These are phyloP conservation scores for Xylariaceae sp. DNA, from an alignment of 2,329 filamentous ascomycete genomes.

Conservation along the genomic window DNA sequence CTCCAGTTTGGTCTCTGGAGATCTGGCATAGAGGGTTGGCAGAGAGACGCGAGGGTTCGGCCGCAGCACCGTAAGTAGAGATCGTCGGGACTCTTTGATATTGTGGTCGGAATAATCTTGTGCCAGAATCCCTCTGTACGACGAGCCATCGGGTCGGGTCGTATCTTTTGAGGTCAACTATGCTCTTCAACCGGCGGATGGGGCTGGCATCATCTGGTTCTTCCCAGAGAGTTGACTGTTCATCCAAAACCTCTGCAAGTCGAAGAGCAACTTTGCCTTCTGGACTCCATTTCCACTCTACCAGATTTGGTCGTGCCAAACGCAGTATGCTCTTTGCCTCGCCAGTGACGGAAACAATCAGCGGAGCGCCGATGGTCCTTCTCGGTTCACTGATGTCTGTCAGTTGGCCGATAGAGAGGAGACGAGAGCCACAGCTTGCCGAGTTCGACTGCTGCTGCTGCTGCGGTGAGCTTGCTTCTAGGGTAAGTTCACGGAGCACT, in stretches of 20 bases:
- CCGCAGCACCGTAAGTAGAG: constrained; percentile 6
- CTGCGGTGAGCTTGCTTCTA: constrained; percentile 9
- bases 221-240: constrained; percentile 46
- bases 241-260: constrained; percentile 33
- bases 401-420: constrained; percentile 52
- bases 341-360: constrained; percentile 46
- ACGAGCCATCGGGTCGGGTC: constrained; percentile 42
- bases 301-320: constrained; percentile 41
- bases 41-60: constrained; percentile 42
- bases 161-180: constrained; percentile 28
- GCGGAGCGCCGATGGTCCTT: constrained; percentile 21
- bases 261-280: constrained; percentile 38
- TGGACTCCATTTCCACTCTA: constrained; percentile 47
- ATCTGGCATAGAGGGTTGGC: constrained; percentile 48
- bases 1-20: constrained; percentile 43
- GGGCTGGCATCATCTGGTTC: constrained; percentile 36
- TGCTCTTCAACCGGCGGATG: constrained; percentile 45
- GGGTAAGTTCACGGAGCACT: constrained; percentile 16
- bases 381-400: constrained; percentile 29
- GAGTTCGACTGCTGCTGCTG: constrained; percentile 3
- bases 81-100: constrained; percentile 29
- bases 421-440: constrained; percentile 11
- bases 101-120: constrained; percentile 44
- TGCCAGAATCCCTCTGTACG: constrained; percentile 45
- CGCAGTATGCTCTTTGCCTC: constrained; percentile 50